These are phyloP conservation scores for Oidiodendron maius DNA, from an alignment of 495 filamentous ascomycete species.

Conservation along the genomic window DNA sequence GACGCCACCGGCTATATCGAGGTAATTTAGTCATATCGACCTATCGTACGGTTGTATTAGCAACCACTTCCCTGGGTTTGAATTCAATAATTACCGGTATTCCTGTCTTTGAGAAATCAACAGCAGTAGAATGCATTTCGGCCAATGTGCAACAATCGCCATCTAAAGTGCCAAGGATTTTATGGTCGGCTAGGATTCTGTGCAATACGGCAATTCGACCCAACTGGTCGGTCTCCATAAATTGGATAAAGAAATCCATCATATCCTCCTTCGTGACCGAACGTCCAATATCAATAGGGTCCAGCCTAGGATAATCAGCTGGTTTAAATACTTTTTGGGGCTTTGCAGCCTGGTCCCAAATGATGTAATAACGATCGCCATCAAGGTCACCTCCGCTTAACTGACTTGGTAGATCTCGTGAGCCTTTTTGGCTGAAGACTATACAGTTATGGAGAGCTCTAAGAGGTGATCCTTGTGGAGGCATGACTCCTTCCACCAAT, in stretches of 20 bases:
- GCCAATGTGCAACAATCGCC: conserved; percentile 53
- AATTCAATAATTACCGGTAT: conserved; percentile 44
- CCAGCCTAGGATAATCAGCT: conserved; percentile 59
- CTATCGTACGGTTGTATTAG: conserved; percentile 18
- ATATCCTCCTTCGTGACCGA: conserved; percentile 55
- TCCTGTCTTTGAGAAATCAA: conserved; percentile 81
- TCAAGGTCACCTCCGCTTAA: conserved; percentile 80
- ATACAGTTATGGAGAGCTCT: conserved; percentile 59
- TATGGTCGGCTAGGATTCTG: conserved; percentile 60
- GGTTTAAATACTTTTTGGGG: conserved; percentile 37
- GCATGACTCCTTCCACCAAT: conserved; percentile 43
- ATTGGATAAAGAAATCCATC: conserved; percentile 69
- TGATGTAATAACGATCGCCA: conserved; percentile 71
- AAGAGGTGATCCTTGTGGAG: conserved; percentile 56
- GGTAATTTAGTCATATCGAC: conserved; percentile 39
- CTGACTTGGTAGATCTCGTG: conserved; percentile 67
- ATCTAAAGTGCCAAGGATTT: conserved; percentile 46
- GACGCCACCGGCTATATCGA: conserved; percentile 32
- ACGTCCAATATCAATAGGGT: conserved; percentile 48
- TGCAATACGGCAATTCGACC: conserved; percentile 65
- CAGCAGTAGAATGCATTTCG: conserved; percentile 65
- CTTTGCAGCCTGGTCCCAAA: conserved; percentile 52
- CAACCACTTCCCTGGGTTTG: background rate
- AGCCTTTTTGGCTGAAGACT: conserved; percentile 66
- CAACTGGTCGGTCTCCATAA: conserved; percentile 71